phyloP scores from a whole-genome alignment of 2,329 filamentous ascomycete species.

The Talaromyces sp. region DNA sequence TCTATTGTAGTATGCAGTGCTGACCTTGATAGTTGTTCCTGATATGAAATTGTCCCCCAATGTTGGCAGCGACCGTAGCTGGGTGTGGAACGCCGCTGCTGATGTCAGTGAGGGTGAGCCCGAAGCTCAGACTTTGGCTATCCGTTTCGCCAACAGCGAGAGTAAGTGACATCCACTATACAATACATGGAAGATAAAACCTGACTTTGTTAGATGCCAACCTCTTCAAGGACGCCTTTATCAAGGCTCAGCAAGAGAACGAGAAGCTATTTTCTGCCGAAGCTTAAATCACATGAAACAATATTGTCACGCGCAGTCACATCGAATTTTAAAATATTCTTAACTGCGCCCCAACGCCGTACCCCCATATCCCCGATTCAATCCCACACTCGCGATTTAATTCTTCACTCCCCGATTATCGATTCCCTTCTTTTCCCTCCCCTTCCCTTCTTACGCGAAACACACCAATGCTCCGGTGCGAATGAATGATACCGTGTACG shows the following conservation, averaged over 20 bases:
- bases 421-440: constrained; percentile 5
- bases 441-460: constrained; percentile 9
- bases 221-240: constrained; percentile 93
- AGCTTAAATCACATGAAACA: constrained; percentile 29
- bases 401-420: constrained; percentile 10
- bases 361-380: constrained; percentile 8
- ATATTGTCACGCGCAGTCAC: constrained; percentile 4
- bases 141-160: constrained; percentile 95
- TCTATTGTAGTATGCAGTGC: not conserved
- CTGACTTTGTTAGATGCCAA: constrained; percentile 72
- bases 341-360: constrained; percentile 3
- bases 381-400: constrained; percentile 7
- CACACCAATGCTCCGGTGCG: constrained; percentile 13
- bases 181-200: not conserved
- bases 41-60: constrained; percentile 99
- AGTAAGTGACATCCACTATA: constrained; percentile 58
- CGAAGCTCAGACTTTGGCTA: constrained; percentile 91
- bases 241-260: constrained; percentile 96
- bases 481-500: constrained; percentile 7
- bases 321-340: not conserved
- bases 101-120: constrained; percentile 98
- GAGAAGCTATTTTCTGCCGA: constrained; percentile 72
- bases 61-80: constrained; percentile 94
- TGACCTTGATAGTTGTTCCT: constrained; percentile 66
- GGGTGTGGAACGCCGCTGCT: constrained; percentile 98